Percentiles rank a stretch among this genome's conserved stretches.
Conservation (phyloP, 345 rosid genomes). For the Trapa incisa region DNA sequence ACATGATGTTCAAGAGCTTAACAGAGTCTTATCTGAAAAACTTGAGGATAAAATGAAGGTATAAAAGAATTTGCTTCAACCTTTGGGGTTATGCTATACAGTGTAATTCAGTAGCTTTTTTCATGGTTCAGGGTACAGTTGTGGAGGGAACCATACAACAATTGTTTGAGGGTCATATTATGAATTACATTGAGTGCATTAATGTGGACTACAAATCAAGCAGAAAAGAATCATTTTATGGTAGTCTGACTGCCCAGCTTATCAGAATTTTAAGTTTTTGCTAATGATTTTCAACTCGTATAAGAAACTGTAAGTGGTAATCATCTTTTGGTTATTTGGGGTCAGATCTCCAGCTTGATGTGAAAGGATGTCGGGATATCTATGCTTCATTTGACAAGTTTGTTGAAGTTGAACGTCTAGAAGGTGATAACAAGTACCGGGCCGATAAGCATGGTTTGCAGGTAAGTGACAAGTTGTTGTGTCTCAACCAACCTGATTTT, state of each 20-base stretch:
- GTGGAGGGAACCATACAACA: slow-evolving; percentile 51
- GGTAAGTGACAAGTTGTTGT: slow-evolving; percentile 27
- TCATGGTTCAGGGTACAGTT: slow-evolving; percentile 35
- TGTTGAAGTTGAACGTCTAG: slow-evolving; percentile 97
- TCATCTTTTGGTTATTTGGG: slow-evolving; percentile 5
- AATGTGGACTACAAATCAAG: slow-evolving; percentile 91
- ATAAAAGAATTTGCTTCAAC: neutral
- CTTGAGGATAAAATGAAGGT: slow-evolving; percentile 58
- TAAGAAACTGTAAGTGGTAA: neutral
- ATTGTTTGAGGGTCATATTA: slow-evolving; percentile 90
- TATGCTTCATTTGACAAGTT: slow-evolving; percentile 97
- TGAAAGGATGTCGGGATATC: slow-evolving; percentile 92
- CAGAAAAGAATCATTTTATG: slow-evolving; percentile 92
- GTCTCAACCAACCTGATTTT: neutral
- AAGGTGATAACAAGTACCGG: slow-evolving; percentile 96
- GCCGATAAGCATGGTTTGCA: slow-evolving; percentile 90
- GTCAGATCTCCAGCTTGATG: slow-evolving; percentile 98
- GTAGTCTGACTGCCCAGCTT: slow-evolving; percentile 20
- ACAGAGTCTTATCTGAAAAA: slow-evolving; percentile 41
- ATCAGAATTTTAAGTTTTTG: neutral
- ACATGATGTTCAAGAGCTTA: slow-evolving; percentile 53
- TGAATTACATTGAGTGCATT: slow-evolving; percentile 98
- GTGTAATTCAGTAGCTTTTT: slow-evolving; percentile 1
- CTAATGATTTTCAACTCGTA: neutral
- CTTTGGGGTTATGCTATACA: neutral